These are phyloP conservation scores for Globisporangium barbulae DNA, from an alignment of 352 stramenopile species.

Conservation along the genomic window DNA sequence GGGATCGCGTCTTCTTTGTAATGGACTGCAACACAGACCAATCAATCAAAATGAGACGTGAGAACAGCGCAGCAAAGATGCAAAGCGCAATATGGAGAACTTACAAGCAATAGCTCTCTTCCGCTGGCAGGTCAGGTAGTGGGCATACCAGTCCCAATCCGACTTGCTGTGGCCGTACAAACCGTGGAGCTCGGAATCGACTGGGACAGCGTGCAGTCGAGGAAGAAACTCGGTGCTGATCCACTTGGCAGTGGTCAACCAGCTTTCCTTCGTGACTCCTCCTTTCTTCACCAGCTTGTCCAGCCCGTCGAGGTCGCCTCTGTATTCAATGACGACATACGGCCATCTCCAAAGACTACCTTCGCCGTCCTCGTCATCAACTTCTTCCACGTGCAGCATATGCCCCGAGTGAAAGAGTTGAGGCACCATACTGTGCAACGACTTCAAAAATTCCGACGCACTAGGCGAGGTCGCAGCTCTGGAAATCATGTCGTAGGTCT, in stretches of 20 bases:
- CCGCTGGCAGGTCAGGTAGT: slow-evolving; percentile 73
- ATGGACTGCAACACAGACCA: slow-evolving; percentile 40
- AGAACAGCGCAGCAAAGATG: slow-evolving; percentile 5
- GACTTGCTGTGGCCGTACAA: slow-evolving; percentile 64
- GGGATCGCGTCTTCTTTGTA: slow-evolving; percentile 53
- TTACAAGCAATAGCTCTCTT: slow-evolving; percentile 67
- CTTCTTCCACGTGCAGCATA: slow-evolving; percentile 53
- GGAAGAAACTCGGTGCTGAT: slow-evolving; percentile 60
- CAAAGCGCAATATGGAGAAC: slow-evolving; percentile 11
- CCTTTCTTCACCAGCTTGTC: slow-evolving; percentile 48
- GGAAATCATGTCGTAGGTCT: slow-evolving; percentile 54
- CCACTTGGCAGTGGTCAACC: slow-evolving; percentile 53
- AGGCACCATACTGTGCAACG: slow-evolving; percentile 36
- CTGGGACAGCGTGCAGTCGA: slow-evolving; percentile 50
- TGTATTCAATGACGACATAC: slow-evolving; percentile 76
- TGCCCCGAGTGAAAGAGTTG: slow-evolving; percentile 49
- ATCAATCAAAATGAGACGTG: slow-evolving; percentile 5
- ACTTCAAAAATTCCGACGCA: slow-evolving; percentile 15
- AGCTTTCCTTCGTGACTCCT: slow-evolving; percentile 43
- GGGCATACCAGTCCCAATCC: slow-evolving; percentile 76
- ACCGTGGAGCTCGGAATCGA: slow-evolving; percentile 40
- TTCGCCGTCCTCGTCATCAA: slow-evolving; percentile 65
- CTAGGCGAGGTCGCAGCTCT: slow-evolving; percentile 1
- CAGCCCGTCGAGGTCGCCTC: slow-evolving; percentile 46
- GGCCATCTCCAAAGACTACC: slow-evolving; percentile 80